Percentiles rank a stretch among this genome's conserved stretches.
These are phyloP conservation scores for Endotrypanum monterogeii DNA, from an alignment of 208 protist species.

Conservation along the genomic window DNA sequence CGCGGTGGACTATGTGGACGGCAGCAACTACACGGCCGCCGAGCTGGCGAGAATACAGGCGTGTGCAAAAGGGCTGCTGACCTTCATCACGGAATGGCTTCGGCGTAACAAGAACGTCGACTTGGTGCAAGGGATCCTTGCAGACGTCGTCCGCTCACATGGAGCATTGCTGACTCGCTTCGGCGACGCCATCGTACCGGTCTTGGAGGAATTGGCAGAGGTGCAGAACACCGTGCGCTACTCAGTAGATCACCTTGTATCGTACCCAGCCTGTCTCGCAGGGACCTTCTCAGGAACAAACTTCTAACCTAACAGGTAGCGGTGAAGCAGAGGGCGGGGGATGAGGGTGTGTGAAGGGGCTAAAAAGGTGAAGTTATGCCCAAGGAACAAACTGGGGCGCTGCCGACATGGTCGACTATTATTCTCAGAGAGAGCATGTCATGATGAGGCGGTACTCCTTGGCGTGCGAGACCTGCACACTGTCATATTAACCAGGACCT, in stretches of 20 bases:
- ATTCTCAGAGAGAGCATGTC: background rate
- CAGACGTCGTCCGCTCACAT: slow-evolving; percentile 66
- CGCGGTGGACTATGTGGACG: slow-evolving; percentile 70
- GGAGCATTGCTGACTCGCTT: slow-evolving; percentile 64
- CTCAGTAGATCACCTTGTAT: slow-evolving; percentile 73
- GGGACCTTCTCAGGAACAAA: slow-evolving; percentile 64
- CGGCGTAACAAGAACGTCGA: slow-evolving; percentile 67
- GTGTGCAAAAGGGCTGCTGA: slow-evolving; percentile 50
- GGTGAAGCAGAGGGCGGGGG: background rate
- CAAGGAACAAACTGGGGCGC: background rate
- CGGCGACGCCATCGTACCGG: slow-evolving; percentile 40
- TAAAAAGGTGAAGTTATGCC: background rate
- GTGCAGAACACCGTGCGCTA: slow-evolving; percentile 68
- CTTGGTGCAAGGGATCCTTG: slow-evolving; percentile 79
- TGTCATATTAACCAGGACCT: background rate
- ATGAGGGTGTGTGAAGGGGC: background rate
- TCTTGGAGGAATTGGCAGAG: slow-evolving; percentile 57
- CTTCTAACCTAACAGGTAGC: slow-evolving; percentile 41
- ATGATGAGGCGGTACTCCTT: background rate
- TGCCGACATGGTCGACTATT: background rate
- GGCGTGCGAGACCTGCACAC: background rate
- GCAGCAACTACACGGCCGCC: slow-evolving; percentile 57
- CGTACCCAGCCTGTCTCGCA: slow-evolving; percentile 67
- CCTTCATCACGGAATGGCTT: slow-evolving; percentile 65
- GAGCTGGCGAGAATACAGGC: slow-evolving; percentile 61